Conservation (phyloP, 768 basidiomycete species). For the Neoboletus subvelutipes region DNA sequence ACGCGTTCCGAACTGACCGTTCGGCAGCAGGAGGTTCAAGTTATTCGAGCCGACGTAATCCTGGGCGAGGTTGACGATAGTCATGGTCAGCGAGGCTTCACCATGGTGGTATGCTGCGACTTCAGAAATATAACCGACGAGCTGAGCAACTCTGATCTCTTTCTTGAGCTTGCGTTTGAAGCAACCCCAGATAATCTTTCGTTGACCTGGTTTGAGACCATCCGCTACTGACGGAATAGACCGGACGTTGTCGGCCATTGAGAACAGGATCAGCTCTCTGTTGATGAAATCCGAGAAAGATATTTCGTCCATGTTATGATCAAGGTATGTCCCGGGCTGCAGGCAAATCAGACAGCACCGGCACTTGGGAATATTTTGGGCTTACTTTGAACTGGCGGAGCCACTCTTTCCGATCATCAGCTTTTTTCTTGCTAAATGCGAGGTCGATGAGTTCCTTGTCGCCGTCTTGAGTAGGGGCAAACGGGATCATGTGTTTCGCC, state of each 20-base stretch:
- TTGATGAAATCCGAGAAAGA: conserved; percentile 95
- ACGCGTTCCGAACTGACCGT: conserved; percentile 96
- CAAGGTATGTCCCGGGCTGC: conserved; percentile 90
- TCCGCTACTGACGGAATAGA: conserved; percentile 95
- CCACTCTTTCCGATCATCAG: conserved; percentile 99
- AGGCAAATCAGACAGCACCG: conserved; percentile 3
- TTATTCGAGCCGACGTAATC: conserved; percentile 96
- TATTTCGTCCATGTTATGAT: conserved; percentile 85
- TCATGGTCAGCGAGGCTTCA: conserved; percentile 80
- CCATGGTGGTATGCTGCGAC: conserved; percentile 97
- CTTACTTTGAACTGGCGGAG: conserved; percentile 84
- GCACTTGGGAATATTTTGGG: background rate
- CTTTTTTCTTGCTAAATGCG: conserved; percentile 99
- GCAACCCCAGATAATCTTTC: conserved; percentile 94
- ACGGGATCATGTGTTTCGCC: conserved; percentile 92
- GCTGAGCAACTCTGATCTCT: conserved; percentile 94
- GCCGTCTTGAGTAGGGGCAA: conserved; percentile 74
- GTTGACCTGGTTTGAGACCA: conserved; percentile 95
- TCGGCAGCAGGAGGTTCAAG: conserved; percentile 80
- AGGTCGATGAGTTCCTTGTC: conserved; percentile 92
- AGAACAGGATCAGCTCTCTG: conserved; percentile 95
- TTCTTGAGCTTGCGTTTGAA: conserved; percentile 93
- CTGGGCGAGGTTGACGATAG: conserved; percentile 93
- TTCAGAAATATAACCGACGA: conserved; percentile 93
- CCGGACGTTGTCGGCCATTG: conserved; percentile 98